These are phyloP conservation scores for Ophiostoma populinum DNA, from an alignment of 2,329 filamentous ascomycete genomes.

Conservation along the genomic window DNA sequence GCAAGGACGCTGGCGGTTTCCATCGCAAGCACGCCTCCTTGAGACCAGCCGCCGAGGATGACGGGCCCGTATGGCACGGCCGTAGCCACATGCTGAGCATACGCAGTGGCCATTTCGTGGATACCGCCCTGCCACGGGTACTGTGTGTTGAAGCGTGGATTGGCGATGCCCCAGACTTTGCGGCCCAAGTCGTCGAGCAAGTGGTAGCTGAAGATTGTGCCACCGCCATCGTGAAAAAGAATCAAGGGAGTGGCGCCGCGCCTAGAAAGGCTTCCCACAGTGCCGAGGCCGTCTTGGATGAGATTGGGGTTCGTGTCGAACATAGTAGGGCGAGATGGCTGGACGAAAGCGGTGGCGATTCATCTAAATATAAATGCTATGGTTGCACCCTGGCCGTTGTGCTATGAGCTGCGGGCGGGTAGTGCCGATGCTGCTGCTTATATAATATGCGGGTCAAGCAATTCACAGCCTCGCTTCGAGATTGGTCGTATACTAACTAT, in stretches of 20 bases:
- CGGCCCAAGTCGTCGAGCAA: slow-evolving; percentile 31
- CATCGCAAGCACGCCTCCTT: slow-evolving; percentile 34
- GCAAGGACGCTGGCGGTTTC: slow-evolving; percentile 29
- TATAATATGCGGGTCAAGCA: no score
- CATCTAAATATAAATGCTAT: no score
- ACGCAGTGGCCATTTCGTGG: slow-evolving; percentile 34
- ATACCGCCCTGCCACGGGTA: slow-evolving; percentile 32
- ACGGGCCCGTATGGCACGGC: slow-evolving; percentile 23
- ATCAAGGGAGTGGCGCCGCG: slow-evolving; percentile 27
- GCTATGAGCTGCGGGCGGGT: no score
- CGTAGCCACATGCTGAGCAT: slow-evolving; percentile 27
- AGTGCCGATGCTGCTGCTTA: no score
- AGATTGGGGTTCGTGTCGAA: slow-evolving; percentile 12
- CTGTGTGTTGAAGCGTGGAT: slow-evolving; percentile 32
- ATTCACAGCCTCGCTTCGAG: no score
- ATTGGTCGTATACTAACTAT: no score
- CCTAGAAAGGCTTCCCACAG: slow-evolving; percentile 3
- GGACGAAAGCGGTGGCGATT: no score
- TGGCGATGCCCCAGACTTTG: slow-evolving; percentile 34
- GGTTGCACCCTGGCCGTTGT: no score
- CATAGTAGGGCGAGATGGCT: no score
- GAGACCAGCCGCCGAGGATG: slow-evolving; percentile 37
- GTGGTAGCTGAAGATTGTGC: slow-evolving; percentile 40
- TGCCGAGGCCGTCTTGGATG: slow-evolving; percentile 10
- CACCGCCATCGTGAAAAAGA: slow-evolving; percentile 43